Conservation (phyloP, 805 yeast species). For the Maudiozyma pseudohumilis region DNA sequence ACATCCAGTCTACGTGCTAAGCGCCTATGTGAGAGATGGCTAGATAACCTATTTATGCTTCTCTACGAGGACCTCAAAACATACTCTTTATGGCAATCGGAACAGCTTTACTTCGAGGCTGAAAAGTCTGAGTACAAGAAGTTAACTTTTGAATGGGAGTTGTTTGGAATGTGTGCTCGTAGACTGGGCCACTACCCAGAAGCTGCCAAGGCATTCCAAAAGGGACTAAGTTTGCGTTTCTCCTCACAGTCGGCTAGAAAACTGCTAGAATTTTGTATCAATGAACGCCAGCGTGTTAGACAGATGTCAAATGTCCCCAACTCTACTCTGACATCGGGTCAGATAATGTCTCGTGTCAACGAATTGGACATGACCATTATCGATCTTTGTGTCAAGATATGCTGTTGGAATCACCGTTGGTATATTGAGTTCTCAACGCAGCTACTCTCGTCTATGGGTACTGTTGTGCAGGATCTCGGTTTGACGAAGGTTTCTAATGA, state of each 20-base stretch:
- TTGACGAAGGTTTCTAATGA: constrained; percentile 64
- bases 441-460: constrained; percentile 46
- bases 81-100: constrained; percentile 91
- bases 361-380: constrained; percentile 47
- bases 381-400: constrained; percentile 59
- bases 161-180: constrained; percentile 75
- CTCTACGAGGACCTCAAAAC: constrained; percentile 69
- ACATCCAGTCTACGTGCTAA: constrained; percentile 40
- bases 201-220: constrained; percentile 74
- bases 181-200: constrained; percentile 80
- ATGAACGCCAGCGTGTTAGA: constrained; percentile 34
- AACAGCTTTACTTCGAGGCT: constrained; percentile 77
- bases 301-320: constrained; percentile 12
- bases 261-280: constrained; percentile 53
- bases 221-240: constrained; percentile 64
- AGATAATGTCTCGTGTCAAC: constrained; percentile 24
- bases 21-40: constrained; percentile 66
- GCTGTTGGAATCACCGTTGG: constrained; percentile 99
- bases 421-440: constrained; percentile 80
- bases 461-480: constrained; percentile 67
- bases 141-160: constrained; percentile 83
- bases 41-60: constrained; percentile 62
- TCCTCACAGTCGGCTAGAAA: constrained; percentile 72
- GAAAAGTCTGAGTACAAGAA: constrained; percentile 74
- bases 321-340: constrained; percentile 24